These are phyloP conservation scores for Phytophthora sojae DNA, from an alignment of 352 stramenopile genomes.

Conservation along the genomic window DNA sequence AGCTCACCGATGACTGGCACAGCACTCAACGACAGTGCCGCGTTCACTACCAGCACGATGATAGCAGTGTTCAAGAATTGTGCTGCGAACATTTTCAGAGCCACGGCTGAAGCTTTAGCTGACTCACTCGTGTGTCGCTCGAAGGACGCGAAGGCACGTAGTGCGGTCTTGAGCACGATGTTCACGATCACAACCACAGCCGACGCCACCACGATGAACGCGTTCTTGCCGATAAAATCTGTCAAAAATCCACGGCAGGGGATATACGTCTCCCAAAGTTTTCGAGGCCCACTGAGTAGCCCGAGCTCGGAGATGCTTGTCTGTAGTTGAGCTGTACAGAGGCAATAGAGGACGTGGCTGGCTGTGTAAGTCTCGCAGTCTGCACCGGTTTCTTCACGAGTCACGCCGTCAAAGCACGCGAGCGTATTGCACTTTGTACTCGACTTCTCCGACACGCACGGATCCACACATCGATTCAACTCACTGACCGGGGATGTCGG, in stretches of 20 bases:
- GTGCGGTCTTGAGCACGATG: constrained; percentile 71
- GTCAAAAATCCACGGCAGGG: constrained; percentile 75
- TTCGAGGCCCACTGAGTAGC: constrained; percentile 56
- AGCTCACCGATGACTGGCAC: constrained; percentile 64
- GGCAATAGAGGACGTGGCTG: constrained; percentile 75
- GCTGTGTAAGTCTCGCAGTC: constrained; percentile 69
- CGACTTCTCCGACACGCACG: constrained; percentile 67
- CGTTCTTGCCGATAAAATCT: constrained; percentile 73
- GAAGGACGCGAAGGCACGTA: constrained; percentile 73
- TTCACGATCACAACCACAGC: constrained; percentile 82
- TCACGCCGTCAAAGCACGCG: constrained; percentile 65
- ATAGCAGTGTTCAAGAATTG: constrained; percentile 89
- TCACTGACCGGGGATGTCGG: constrained; percentile 10
- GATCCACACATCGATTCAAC: constrained; percentile 55
- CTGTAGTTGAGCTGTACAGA: constrained; percentile 66
- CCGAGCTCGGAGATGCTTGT: constrained; percentile 56
- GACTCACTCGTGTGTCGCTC: constrained; percentile 87
- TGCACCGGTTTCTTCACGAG: constrained; percentile 38
- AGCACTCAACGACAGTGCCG: constrained; percentile 47
- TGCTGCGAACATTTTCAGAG: constrained; percentile 80
- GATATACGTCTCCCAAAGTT: constrained; percentile 60
- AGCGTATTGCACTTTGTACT: constrained; percentile 65
- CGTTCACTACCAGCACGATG: constrained; percentile 85
- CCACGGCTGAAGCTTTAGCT: constrained; percentile 72
- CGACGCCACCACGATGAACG: constrained; percentile 70